Evolutionary conservation across 2,329 filamentous ascomycete genomes (phyloP), one percentile per base, ranked within the genome.

Genomic region (Diaporthe sp.): DNA sequence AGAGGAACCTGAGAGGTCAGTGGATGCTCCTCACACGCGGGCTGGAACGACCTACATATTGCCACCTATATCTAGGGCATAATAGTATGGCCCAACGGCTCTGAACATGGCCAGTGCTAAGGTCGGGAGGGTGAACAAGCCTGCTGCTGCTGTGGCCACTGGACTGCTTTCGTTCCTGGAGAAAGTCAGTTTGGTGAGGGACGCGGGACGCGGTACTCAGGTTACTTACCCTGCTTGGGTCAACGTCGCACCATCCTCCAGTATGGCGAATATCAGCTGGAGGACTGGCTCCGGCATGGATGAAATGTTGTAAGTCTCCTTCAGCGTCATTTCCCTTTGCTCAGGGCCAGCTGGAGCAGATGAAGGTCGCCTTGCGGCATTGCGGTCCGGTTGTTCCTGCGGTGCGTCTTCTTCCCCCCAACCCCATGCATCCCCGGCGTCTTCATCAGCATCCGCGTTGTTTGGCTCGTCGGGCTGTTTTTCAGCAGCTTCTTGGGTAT

Each of bases 301-400:
- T 0, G 96, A 98, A 71, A 98, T 94, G 75, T 92, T 94, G 83
- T 98, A 99, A 1, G 90, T 94, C 84, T 99, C 97, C 77, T 90
- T 94, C 60, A 98, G 85, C 0, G 94, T 94, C 76, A 98, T 86
- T 81, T 97, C 94, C 73, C 91, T 88, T 12, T 87, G 87, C 76
- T 83, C 79, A 9, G 79, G 58, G 44, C 80, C 72, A 55, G 80
- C 76, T 44, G 17, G 76, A 25, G 79, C 72, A 25, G 80, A 78
- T 57, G 22, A 78, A 60, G 22, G 42, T 44, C 78, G 73, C 34
- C 57, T 70, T 44, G 70, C 25, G 25, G 70, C 55, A 9, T 19
- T 28, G 78, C 73, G n/a, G 77, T 78, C 67, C 82, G 79, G 60
- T 79, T 31, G 75, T 82, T 84, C n/a, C 78, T 79, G 75, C 78